Evolutionary conservation across 306 rosid species (phyloP), one percentile per base, ranked within the genome.

Genomic region (Dalbergia cultrata): DNA sequence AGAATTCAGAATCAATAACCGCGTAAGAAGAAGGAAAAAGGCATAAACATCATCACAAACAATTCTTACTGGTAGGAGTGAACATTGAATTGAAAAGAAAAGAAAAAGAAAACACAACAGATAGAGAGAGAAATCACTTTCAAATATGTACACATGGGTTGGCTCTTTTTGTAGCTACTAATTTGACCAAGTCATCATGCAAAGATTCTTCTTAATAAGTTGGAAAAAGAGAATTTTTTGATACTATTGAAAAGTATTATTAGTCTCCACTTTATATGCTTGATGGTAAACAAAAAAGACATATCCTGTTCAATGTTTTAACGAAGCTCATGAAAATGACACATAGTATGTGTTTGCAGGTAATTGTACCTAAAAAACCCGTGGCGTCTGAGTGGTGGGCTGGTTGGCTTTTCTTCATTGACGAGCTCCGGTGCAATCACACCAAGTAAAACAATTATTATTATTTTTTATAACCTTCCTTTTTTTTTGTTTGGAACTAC

Each of bases 141-240:
- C 78, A 72, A 52, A 67, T 13, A 66, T 72, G 37, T 33, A 18
- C 9, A 53, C 4, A 43, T 50, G 57, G 45, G 18, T 45, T 49
- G 85, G n/a, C 45, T 8, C 56, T 43, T 81, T 81, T 81, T 81
- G 21, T 43, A 58, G 9, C 77, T 68, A 75, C 65, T 7, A 54
- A 33, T 72, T 83, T 83, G 83, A 78, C 86, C 72, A 35, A 65
- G 0, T 53, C 63, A 77, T 77, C 69, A 63, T 66, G 74, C 52
- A 39, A 82, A 60, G 74, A 31, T 49, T 62, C 72, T 75, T 75
- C 72, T 16, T 35, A 14, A 10, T 35, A 14, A 10, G 10, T 0
- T 57, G 59, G 71, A 81, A 21, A 67, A 60, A 7, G 49, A 54
- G 69, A 80, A 3, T 50, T 80, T 26, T 31, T 65, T 4, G 5